phyloP scores from a whole-genome alignment of 176 grass and related monocot species.

The Ensete glaucum region DNA sequence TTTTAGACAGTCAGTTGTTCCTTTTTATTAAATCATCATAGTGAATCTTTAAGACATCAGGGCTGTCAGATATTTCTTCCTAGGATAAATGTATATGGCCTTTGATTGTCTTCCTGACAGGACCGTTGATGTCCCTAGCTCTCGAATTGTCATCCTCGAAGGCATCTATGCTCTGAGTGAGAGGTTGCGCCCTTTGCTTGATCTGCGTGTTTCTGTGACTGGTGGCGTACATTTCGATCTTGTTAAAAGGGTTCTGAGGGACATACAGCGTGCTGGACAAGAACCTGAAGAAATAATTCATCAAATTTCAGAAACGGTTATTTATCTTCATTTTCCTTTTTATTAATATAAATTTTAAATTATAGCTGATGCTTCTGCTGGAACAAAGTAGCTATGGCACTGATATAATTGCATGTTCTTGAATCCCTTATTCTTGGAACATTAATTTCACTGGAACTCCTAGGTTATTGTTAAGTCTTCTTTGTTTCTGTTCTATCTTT shows the following conservation, averaged over 20 bases:
- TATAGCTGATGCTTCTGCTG: neutral
- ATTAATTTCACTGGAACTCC: too few species aligned
- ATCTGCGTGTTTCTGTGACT: constrained; percentile 94
- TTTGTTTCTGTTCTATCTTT: too few species aligned
- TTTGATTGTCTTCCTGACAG: constrained; percentile 23
- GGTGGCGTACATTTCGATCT: constrained; percentile 98
- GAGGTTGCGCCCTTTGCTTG: constrained; percentile 64
- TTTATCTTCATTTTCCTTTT: constrained; percentile 23
- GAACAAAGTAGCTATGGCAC: neutral
- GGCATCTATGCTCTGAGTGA: constrained; percentile 94
- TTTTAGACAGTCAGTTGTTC: neutral
- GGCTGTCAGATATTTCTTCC: neutral
- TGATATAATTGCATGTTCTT: neutral
- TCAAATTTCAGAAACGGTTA: constrained; percentile 93
- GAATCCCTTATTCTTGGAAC: too few species aligned
- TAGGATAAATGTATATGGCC: neutral
- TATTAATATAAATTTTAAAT: constrained; percentile 13
- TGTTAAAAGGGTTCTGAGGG: constrained; percentile 94
- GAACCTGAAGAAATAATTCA: constrained; percentile 99
- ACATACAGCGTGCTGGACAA: constrained; percentile 92
- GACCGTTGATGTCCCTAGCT: constrained; percentile 75
- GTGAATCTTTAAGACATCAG: neutral
- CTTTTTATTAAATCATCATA: too few species aligned
- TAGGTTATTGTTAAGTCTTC: too few species aligned
- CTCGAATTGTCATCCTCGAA: constrained; percentile 84